Percentiles rank a stretch among this genome's conserved stretches.
These are phyloP conservation scores for Aspergillus carlsbadensis DNA, from an alignment of 495 filamentous ascomycete genomes.

Conservation along the genomic window DNA sequence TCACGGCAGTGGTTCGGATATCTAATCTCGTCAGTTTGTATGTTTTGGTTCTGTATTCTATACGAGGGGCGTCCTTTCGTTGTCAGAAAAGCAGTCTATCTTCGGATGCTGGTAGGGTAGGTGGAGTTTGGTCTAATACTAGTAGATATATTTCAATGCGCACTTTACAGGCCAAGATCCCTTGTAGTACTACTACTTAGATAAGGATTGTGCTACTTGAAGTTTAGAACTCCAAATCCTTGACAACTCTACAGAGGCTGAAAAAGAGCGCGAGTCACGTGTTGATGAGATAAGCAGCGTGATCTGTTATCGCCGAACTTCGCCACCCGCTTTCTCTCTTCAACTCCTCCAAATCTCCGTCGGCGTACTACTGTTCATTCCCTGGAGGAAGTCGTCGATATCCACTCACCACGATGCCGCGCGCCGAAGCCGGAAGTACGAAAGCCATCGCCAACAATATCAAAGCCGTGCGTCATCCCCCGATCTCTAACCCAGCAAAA, in stretches of 20 bases:
- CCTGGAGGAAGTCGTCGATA: neutral
- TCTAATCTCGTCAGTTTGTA: conserved; percentile 7
- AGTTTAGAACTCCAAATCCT: no score
- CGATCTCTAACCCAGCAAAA: neutral
- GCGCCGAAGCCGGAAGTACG: conserved; percentile 83
- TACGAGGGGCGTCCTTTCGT: conserved; percentile 18
- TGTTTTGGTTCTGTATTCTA: conserved; percentile 26
- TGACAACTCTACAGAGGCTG: no score
- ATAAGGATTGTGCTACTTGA: no score
- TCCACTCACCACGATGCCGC: conserved; percentile 66
- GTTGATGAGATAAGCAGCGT: conserved; percentile 1
- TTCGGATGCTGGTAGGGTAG: conserved; percentile 23
- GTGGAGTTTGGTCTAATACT: conserved; percentile 26
- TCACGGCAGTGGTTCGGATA: neutral
- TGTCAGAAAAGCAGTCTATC: conserved; percentile 24
- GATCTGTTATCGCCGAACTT: neutral
- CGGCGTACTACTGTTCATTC: neutral
- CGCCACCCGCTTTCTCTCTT: neutral
- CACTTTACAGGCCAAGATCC: neutral
- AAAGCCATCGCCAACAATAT: conserved; percentile 88
- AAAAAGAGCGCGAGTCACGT: no score
- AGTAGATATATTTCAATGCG: conserved; percentile 14
- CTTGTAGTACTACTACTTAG: neutral
- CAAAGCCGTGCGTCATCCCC: conserved; percentile 48
- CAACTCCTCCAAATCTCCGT: neutral